These are phyloP conservation scores for Tricholoma matsutake DNA, from an alignment of 768 basidiomycete genomes.

Conservation along the genomic window DNA sequence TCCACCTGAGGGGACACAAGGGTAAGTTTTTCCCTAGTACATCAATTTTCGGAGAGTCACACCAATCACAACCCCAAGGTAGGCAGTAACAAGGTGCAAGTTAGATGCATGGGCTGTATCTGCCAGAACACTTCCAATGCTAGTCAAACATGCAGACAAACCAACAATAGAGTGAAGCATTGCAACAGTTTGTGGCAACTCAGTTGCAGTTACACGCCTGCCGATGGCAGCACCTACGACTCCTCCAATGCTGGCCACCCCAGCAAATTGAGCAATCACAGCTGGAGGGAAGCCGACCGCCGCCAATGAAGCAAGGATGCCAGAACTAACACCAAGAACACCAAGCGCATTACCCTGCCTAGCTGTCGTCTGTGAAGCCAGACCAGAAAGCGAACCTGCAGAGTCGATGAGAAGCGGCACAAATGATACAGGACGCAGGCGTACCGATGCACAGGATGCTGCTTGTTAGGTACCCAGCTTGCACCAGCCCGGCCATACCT, in stretches of 20 bases:
- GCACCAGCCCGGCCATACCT: constrained; percentile 82
- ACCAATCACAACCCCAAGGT: constrained; percentile 84
- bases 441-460: constrained; percentile 83
- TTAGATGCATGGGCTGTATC: constrained; percentile 66
- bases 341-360: constrained; percentile 89
- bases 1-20: constrained; percentile 44
- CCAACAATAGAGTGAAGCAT: constrained; percentile 88
- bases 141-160: constrained; percentile 85
- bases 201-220: constrained; percentile 81
- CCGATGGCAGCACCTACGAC: constrained; percentile 70
- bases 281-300: constrained; percentile 82
- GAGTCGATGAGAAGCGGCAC: constrained; percentile 1
- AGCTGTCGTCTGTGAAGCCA: constrained; percentile 78
- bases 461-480: constrained; percentile 83
- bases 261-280: constrained; percentile 75
- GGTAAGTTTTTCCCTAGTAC: constrained; percentile 2
- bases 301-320: constrained; percentile 74
- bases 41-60: constrained; percentile 4
- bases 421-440: not conserved
- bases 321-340: constrained; percentile 79
- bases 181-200: constrained; percentile 77
- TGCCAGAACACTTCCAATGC: constrained; percentile 75
- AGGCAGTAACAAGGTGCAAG: constrained; percentile 80
- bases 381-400: constrained; percentile 72
- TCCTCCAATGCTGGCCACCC: constrained; percentile 72